Conservation (phyloP, 257 asterid genomes). For the Solanum raphanifolium region DNA sequence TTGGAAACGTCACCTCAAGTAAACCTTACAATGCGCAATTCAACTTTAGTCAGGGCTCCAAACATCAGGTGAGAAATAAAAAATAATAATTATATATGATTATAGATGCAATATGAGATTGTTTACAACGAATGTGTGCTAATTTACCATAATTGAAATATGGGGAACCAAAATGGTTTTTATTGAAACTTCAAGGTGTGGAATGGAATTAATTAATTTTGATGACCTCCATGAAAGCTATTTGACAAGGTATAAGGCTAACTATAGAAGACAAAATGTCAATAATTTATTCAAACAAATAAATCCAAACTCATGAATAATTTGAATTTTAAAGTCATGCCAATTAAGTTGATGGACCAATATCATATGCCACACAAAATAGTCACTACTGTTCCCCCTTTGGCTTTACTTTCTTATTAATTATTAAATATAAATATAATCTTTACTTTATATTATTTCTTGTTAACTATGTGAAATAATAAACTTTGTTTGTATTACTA, state of each 20-base stretch:
- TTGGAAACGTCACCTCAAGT: fast-evolving
- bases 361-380: neutral
- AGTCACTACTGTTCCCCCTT: neutral
- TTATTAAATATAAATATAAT: too few relatives aligned
- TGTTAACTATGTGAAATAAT: neutral
- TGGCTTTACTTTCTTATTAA: neutral
- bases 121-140: neutral
- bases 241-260: neutral
- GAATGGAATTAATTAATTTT: neutral
- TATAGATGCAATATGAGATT: neutral
- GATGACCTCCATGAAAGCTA: neutral
- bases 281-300: neutral
- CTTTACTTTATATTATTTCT: neutral
- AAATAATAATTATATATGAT: neutral
- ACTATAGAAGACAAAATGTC: neutral
- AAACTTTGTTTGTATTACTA: neutral
- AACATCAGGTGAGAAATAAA: too few relatives aligned
- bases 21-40: fast-evolving
- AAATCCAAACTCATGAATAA: neutral
- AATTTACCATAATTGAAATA: neutral
- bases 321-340: neutral
- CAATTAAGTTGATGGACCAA: neutral
- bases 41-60: too few relatives aligned
- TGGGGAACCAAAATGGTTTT: neutral
- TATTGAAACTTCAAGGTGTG: neutral